A percentile compares a stretch with the other conserved stretches of the same genome.
phyloP scores from a whole-genome alignment of 805 yeast genomes.

The Starmerella sirachaensis region DNA sequence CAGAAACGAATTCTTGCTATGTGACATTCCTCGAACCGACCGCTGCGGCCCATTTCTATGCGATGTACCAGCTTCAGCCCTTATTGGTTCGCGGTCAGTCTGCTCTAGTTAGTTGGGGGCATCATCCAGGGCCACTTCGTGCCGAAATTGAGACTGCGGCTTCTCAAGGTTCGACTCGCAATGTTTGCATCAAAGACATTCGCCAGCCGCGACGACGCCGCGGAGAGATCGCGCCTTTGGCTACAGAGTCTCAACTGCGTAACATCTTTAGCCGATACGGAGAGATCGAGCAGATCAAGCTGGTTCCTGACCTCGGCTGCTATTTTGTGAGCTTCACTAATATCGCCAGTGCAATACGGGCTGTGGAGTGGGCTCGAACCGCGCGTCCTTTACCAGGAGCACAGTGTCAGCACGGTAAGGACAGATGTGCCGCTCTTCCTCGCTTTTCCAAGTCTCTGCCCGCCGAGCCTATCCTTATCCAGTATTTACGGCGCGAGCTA shows the following conservation, averaged over 20 bases:
- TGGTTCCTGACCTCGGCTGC: conserved; percentile 69
- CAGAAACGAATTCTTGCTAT: conserved; percentile 84
- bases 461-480: conserved; percentile 3
- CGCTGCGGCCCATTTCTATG: conserved; percentile 95
- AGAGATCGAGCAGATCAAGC: conserved; percentile 89
- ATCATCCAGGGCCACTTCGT: conserved; percentile 84
- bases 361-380: conserved; percentile 80
- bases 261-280: conserved; percentile 63
- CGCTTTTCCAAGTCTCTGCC: conserved; percentile 3
- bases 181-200: conserved; percentile 49
- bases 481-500: conserved; percentile 4
- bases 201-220: neutral
- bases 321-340: conserved; percentile 86
- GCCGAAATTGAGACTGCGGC: conserved; percentile 81
- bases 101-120: conserved; percentile 95
- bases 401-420: conserved; percentile 86
- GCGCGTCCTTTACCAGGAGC: conserved; percentile 48
- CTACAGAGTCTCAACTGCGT: conserved; percentile 1
- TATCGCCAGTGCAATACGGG: conserved; percentile 80
- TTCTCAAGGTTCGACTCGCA: conserved; percentile 86
- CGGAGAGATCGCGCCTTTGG: neutral
- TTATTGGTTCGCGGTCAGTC: conserved; percentile 73
- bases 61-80: conserved; percentile 85
- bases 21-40: conserved; percentile 93
- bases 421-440: conserved; percentile 72